Evolutionary conservation across 2,329 filamentous ascomycete genomes (phyloP).

Genomic region (Neocucurbitaria cava): DNA sequence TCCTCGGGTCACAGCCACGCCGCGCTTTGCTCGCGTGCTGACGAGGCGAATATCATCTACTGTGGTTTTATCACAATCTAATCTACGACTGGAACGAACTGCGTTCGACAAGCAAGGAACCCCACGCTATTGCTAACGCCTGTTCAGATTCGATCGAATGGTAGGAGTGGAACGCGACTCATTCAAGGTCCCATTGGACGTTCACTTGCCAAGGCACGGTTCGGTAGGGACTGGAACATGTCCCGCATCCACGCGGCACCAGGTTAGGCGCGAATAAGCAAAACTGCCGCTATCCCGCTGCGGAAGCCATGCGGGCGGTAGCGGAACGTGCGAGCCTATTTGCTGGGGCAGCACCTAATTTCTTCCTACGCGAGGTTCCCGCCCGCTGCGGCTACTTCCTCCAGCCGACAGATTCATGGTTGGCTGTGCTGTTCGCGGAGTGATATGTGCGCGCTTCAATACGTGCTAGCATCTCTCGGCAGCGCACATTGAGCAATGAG

Average conservation of each 20-base stretch:
- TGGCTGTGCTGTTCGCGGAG: background rate
- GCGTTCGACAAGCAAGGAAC: background rate
- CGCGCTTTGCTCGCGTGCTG: background rate
- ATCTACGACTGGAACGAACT: background rate
- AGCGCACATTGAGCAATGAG: background rate
- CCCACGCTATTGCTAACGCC: background rate
- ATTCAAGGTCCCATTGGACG: background rate
- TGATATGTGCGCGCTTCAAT: background rate
- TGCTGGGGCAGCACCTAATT: constrained; percentile 5
- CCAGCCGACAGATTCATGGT: background rate
- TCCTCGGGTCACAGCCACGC: background rate
- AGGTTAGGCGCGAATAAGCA: constrained; percentile 8
- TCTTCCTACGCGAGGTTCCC: background rate
- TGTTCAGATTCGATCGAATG: background rate
- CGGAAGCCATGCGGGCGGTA: constrained; percentile 13
- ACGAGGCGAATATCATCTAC: background rate
- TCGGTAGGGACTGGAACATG: background rate
- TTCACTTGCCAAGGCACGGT: background rate
- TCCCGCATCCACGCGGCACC: constrained; percentile 2
- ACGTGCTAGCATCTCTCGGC: background rate
- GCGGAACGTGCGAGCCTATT: constrained; percentile 14
- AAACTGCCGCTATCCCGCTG: constrained; percentile 7
- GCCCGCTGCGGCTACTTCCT: background rate
- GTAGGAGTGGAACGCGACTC: background rate
- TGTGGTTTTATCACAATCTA: background rate